Evolutionary conservation across 352 stramenopile species (phyloP).

Genomic region (Phytophthora nicotianae): DNA sequence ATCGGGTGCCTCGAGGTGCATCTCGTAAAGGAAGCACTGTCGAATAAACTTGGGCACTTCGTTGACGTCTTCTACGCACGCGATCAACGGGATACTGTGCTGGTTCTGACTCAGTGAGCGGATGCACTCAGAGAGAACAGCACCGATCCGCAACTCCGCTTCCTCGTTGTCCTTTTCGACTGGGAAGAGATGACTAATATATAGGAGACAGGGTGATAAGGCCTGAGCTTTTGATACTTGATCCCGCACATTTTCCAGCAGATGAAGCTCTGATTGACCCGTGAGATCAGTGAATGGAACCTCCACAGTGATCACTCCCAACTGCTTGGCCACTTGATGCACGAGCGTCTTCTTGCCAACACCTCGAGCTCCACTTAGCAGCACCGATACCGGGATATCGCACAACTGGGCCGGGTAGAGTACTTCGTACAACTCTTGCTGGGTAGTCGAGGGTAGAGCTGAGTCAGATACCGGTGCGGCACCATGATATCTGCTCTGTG

Average conservation of each 20-base stretch:
- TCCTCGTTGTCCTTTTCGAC: constrained; percentile 84
- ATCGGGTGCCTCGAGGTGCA: constrained; percentile 68
- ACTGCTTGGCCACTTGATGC: constrained; percentile 64
- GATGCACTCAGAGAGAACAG: constrained; percentile 71
- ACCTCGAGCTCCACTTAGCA: constrained; percentile 67
- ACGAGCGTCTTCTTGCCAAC: constrained; percentile 79
- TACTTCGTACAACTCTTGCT: constrained; percentile 66
- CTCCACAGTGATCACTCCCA: constrained; percentile 76
- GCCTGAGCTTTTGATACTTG: constrained; percentile 72
- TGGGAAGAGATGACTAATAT: constrained; percentile 79
- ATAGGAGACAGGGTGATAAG: constrained; percentile 77
- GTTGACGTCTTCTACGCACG: constrained; percentile 75
- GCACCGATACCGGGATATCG: constrained; percentile 71
- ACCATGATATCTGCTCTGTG: constrained; percentile 27
- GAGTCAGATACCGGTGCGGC: constrained; percentile 22
- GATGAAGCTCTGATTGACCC: constrained; percentile 67
- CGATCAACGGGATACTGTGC: constrained; percentile 71
- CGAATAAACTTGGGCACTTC: constrained; percentile 85
- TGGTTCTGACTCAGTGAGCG: constrained; percentile 52
- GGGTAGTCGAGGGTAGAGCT: constrained; percentile 36
- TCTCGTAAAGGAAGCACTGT: constrained; percentile 82
- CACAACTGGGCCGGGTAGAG: constrained; percentile 72
- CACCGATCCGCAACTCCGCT: constrained; percentile 62
- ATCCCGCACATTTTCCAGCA: constrained; percentile 77
- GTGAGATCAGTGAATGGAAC: constrained; percentile 82